Percentiles rank a stretch among this genome's conserved stretches.
Conservation (phyloP, 306 rosid species). For the Phaseolus lunatus region DNA sequence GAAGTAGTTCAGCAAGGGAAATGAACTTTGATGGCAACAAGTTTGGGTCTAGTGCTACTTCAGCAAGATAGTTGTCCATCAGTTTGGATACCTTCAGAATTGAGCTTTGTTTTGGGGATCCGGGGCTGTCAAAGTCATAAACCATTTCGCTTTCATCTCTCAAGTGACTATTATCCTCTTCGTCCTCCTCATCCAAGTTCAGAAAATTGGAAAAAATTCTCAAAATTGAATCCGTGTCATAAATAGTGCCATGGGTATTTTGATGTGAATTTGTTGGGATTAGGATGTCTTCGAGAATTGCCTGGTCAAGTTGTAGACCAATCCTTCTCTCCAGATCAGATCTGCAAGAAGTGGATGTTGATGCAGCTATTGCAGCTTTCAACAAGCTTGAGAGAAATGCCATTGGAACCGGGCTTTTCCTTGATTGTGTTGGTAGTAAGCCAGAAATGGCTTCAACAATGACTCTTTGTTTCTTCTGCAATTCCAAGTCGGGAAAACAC, state of each 20-base stretch:
- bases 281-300: slow-evolving; percentile 93
- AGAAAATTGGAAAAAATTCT: slow-evolving; percentile 87
- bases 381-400: slow-evolving; percentile 95
- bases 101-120: slow-evolving; percentile 95
- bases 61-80: slow-evolving; percentile 84
- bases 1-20: slow-evolving; percentile 84
- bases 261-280: slow-evolving; percentile 80
- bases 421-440: slow-evolving; percentile 87
- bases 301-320: slow-evolving; percentile 94
- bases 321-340: slow-evolving; percentile 91
- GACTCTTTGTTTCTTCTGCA: slow-evolving; percentile 84
- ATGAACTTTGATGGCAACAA: slow-evolving; percentile 82
- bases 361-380: slow-evolving; percentile 83
- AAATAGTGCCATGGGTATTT: slow-evolving; percentile 62
- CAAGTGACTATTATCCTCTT: slow-evolving; percentile 65
- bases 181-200: slow-evolving; percentile 92
- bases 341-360: slow-evolving; percentile 80
- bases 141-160: slow-evolving; percentile 89
- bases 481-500: slow-evolving; percentile 65
- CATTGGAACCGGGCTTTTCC: slow-evolving; percentile 92
- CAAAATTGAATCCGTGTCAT: slow-evolving; percentile 81
- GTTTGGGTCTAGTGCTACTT: slow-evolving; percentile 88
- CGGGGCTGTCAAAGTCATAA: slow-evolving; percentile 89
- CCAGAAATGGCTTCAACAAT: slow-evolving; percentile 83
- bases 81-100: slow-evolving; percentile 92